phyloP scores from a whole-genome alignment of 768 basidiomycete species.

The Antrodiella citrinella region DNA sequence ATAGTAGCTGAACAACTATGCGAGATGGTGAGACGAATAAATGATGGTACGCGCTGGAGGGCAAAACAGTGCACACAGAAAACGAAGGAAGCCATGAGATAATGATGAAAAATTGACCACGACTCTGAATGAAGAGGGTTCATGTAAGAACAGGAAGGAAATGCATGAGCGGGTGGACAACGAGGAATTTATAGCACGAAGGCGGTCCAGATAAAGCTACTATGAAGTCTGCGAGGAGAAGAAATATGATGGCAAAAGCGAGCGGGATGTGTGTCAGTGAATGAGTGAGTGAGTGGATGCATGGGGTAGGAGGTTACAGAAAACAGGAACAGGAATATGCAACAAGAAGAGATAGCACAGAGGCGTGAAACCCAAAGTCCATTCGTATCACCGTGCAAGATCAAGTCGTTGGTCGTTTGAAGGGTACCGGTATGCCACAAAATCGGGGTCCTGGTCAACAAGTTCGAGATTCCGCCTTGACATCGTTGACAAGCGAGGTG shows the following conservation, averaged over 20 bases:
- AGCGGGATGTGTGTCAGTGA: not conserved
- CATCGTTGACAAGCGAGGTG: slow-evolving; percentile 50
- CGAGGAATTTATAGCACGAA: not conserved
- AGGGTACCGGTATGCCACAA: slow-evolving; percentile 83
- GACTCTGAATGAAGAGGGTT: not conserved
- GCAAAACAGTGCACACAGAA: no score
- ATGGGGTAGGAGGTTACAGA: slow-evolving; percentile 2
- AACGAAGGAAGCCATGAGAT: not conserved
- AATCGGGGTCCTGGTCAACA: slow-evolving; percentile 79
- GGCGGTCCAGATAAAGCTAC: no score
- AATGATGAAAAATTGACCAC: not conserved
- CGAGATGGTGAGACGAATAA: not conserved
- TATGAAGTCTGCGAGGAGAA: not conserved
- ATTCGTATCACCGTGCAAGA: slow-evolving; percentile 35
- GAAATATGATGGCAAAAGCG: not conserved
- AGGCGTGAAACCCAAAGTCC: not conserved
- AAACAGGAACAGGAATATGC: not conserved
- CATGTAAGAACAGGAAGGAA: not conserved
- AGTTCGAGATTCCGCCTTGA: slow-evolving; percentile 71
- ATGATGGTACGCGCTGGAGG: no score
- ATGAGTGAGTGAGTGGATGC: slow-evolving; percentile 1
- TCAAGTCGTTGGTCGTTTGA: slow-evolving; percentile 66
- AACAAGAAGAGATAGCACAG: not conserved
- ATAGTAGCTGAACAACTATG: not conserved
- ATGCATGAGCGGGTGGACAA: not conserved